A percentile compares a stretch with the other conserved stretches of the same genome.
phyloP scores from a whole-genome alignment of 2,329 filamentous ascomycete genomes.

The Fusarium caatingaense region DNA sequence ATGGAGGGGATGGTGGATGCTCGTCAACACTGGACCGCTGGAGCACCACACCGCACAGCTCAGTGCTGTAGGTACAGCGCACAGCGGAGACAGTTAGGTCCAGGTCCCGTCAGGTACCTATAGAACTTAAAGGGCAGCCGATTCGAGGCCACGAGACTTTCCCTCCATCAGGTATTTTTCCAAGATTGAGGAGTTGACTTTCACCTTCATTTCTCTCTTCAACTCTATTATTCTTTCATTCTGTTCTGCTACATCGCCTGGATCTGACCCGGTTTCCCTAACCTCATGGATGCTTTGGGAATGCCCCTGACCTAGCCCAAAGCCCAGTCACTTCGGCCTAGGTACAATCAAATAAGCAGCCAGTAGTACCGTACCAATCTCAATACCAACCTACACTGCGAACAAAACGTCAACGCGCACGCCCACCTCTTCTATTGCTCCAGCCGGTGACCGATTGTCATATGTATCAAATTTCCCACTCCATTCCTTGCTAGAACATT shows the following conservation, averaged over 20 bases:
- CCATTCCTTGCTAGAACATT: constrained; percentile 8
- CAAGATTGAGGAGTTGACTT: not conserved
- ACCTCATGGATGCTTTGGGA: constrained; percentile 18
- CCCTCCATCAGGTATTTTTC: constrained; percentile 6
- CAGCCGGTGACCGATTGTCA: constrained; percentile 38
- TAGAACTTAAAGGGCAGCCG: constrained; percentile 10
- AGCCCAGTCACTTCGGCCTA: not conserved
- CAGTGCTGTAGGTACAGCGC: constrained; percentile 8
- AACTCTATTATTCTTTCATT: not conserved
- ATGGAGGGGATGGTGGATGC: not conserved
- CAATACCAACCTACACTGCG: constrained; percentile 14
- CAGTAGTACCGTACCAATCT: not conserved
- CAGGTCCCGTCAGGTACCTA: no score
- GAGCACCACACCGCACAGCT: constrained; percentile 11
- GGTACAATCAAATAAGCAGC: not conserved
- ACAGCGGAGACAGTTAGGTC: constrained; percentile 16
- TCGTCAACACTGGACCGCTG: not conserved
- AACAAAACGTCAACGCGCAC: constrained; percentile 18
- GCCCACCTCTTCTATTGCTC: constrained; percentile 15
- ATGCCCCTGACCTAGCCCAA: constrained; percentile 23
- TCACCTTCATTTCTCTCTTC: not conserved
- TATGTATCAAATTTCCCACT: constrained; percentile 16
- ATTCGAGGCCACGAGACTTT: constrained; percentile 27
- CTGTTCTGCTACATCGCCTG: constrained; percentile 2
- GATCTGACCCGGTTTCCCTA: not conserved